Conservation (phyloP, 345 rosid species). For the Hevea brasiliensis region DNA sequence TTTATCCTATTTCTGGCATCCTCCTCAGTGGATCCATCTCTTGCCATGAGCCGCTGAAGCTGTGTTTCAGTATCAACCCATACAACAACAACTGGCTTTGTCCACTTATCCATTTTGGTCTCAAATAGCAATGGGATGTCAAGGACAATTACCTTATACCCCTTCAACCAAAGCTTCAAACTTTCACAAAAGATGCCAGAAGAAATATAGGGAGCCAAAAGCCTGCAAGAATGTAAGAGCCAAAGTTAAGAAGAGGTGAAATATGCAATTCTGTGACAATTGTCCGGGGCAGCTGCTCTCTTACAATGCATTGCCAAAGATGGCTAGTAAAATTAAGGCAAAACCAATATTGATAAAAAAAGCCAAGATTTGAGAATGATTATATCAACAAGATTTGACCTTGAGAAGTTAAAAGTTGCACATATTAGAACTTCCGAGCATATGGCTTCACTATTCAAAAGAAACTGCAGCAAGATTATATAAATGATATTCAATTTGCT, state of each 20-base stretch:
- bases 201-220: constrained; percentile 80
- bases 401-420: background rate
- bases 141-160: constrained; percentile 64
- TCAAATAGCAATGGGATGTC: constrained; percentile 85
- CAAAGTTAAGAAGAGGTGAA: constrained; percentile 1
- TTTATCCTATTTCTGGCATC: constrained; percentile 74
- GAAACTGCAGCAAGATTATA: constrained; percentile 3
- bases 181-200: constrained; percentile 62
- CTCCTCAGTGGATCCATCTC: constrained; percentile 61
- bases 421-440: background rate
- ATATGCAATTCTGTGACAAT: background rate
- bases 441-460: background rate
- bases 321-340: background rate
- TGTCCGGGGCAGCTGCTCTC: background rate
- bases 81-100: constrained; percentile 72
- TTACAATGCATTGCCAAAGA: background rate
- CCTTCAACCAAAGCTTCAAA: constrained; percentile 69
- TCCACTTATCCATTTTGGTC: constrained; percentile 82
- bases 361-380: background rate
- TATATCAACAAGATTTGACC: background rate
- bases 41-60: constrained; percentile 67
- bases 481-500: background rate
- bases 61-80: constrained; percentile 78
- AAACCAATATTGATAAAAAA: background rate
- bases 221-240: constrained; percentile 37